Base-by-base conservation (phyloP, 2,329 filamentous ascomycete genomes). In the Phoma herbarum region DNA sequence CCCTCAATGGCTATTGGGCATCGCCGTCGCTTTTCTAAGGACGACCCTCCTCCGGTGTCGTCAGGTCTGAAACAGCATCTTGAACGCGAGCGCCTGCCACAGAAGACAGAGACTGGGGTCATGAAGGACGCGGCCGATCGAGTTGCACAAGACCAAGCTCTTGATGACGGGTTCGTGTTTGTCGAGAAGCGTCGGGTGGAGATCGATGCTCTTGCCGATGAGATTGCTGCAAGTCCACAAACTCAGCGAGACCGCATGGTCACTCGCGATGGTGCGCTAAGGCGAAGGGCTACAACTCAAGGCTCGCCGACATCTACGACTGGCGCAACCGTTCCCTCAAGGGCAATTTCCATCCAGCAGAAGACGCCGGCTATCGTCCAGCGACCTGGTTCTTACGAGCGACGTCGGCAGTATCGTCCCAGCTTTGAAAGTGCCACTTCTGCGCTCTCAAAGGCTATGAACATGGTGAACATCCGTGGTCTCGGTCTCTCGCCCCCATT, bases 151-250 rank as follows among this genome's bases (percentile, higher is more conserved):
- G 94, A 98, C 64, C 88, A 96, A 47, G 91, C 91, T 1, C 90
- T 96, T 68, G 93, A 97, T 74, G 88, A 94, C 64, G 95, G 98
- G 65, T 99, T 98, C 70, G 94, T 99, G 20, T 84, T 98, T 25
- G 92, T 99, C 12, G 95, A 99, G 80, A 97, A 97, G 81, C 88
- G 90, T 64, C 90, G 93, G 20, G 93, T 99, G 11, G 94, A 98
- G 76, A 94, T 99, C 49, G 98, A 99, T 75, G 95, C 95, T 2
- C 90, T 99, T 70, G 95, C 95, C 22, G 95, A 99, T 77, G 94
- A 98, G 78, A 82, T 99, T 73, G 93, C 92, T 43, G 90, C 93
- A 51, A 94, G 91, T 70, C 90, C 91, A 46, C 88, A 88, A 48
- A 69, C 69, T 23, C 74, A 83, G 59, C 75, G 84, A 64, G 77